Percentiles rank a stretch among this genome's conserved stretches.
phyloP scores from a whole-genome alignment of 2,329 filamentous ascomycete species.

The Aspergillus intermedius region DNA sequence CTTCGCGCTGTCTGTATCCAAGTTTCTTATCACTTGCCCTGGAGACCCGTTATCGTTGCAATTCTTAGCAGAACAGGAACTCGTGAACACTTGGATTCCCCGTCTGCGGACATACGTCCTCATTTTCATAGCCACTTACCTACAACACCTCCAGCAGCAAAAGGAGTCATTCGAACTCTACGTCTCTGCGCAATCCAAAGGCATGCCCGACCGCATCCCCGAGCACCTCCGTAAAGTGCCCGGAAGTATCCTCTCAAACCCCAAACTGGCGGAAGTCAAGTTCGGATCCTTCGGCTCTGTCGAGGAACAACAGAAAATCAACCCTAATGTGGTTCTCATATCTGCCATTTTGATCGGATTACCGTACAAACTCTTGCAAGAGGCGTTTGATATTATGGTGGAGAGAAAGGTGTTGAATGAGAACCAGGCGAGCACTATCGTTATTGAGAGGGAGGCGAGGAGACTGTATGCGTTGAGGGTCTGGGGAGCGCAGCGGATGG shows the following conservation, averaged over 20 bases:
- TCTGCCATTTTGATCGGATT: conserved; percentile 25
- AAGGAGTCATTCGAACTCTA: conserved; percentile 18
- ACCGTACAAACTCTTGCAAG: conserved; percentile 18
- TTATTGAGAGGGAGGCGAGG: conserved; percentile 24
- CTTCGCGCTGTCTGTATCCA: conserved; percentile 18
- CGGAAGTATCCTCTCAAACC: conserved; percentile 8
- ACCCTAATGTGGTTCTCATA: conserved; percentile 10
- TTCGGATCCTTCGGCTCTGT: conserved; percentile 16
- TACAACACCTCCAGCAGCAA: neutral
- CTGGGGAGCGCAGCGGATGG: neutral
- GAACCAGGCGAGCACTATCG: conserved; percentile 13
- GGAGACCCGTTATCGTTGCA: neutral
- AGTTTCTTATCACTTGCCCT: conserved; percentile 15
- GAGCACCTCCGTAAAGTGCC: conserved; percentile 9
- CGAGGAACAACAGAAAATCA: conserved; percentile 8
- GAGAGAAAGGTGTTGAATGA: conserved; percentile 8
- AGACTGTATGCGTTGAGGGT: conserved; percentile 17
- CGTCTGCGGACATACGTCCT: neutral
- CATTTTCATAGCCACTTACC: neutral
- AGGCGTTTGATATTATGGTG: conserved; percentile 15
- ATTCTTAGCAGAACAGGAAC: neutral
- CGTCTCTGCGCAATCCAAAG: conserved; percentile 14
- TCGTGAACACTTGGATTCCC: too few relatives aligned
- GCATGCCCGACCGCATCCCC: conserved; percentile 22
- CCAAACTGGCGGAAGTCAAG: conserved; percentile 14